phyloP scores from a whole-genome alignment of 2,329 filamentous ascomycete genomes.

The Didymella keratinophila region DNA sequence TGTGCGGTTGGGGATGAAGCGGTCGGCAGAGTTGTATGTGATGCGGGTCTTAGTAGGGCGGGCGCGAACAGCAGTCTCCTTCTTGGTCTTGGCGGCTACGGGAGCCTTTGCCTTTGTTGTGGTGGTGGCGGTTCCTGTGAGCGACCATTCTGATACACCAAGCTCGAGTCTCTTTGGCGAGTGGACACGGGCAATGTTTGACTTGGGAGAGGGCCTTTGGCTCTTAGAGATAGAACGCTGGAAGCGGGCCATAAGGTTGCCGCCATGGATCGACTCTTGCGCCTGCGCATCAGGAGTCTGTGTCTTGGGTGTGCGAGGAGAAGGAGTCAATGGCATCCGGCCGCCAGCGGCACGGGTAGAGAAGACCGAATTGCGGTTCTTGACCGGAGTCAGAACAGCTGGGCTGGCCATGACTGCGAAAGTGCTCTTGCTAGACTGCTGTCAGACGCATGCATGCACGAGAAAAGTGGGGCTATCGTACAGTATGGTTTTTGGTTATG shows the following conservation, averaged over 20 bases:
- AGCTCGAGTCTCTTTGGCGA: slow-evolving; percentile 89
- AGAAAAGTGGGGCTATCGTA: slow-evolving; percentile 28
- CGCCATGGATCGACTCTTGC: slow-evolving; percentile 74
- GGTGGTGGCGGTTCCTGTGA: slow-evolving; percentile 77
- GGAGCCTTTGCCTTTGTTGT: slow-evolving; percentile 58
- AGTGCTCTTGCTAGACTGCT: slow-evolving; percentile 28
- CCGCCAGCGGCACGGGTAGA: slow-evolving; percentile 91
- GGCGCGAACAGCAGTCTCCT: slow-evolving; percentile 44
- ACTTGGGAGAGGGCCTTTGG: slow-evolving; percentile 88
- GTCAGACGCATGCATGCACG: slow-evolving; percentile 30
- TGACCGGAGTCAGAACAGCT: slow-evolving; percentile 87
- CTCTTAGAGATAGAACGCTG: slow-evolving; percentile 72
- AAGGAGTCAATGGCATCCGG: slow-evolving; percentile 93
- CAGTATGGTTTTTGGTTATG: slow-evolving; percentile 36
- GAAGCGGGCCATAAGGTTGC: slow-evolving; percentile 80
- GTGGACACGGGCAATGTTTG: slow-evolving; percentile 82
- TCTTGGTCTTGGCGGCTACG: slow-evolving; percentile 53
- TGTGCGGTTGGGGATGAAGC: slow-evolving; percentile 93
- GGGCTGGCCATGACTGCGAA: slow-evolving; percentile 76
- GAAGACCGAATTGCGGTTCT: slow-evolving; percentile 94
- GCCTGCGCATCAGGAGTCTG: slow-evolving; percentile 56
- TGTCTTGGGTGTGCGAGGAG: slow-evolving; percentile 71
- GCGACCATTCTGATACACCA: slow-evolving; percentile 88
- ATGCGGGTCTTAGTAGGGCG: slow-evolving; percentile 51
- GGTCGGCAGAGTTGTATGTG: slow-evolving; percentile 76